Percentiles rank a stretch among this genome's conserved stretches.
Conservation (phyloP, 768 basidiomycete species). For the Lentinula lateritia region DNA sequence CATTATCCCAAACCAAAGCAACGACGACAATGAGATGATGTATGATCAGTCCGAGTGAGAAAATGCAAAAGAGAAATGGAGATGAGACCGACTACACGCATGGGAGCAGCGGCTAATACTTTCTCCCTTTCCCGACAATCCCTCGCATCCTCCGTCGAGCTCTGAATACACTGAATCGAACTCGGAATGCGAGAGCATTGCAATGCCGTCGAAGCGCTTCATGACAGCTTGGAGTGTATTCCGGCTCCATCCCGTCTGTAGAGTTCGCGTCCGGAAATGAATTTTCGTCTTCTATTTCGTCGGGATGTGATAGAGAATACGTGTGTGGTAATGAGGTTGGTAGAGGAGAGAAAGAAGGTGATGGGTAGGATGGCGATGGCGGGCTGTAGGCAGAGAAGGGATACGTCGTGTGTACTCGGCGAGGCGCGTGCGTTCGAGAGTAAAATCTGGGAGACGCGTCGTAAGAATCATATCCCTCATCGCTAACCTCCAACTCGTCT, state of each 20-base stretch:
- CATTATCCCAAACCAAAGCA: not conserved
- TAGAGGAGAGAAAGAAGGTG: not conserved
- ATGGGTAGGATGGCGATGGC: not conserved
- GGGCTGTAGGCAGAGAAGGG: not conserved
- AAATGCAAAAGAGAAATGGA: not conserved
- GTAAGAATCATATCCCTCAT: conserved; percentile 2
- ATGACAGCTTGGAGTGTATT: conserved; percentile 1
- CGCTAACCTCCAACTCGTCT: not conserved
- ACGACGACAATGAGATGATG: not conserved
- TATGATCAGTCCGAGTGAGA: not conserved
- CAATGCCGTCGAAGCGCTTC: not conserved
- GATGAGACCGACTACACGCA: not conserved
- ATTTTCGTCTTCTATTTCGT: not conserved
- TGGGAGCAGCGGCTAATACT: not conserved
- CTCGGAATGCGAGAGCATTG: not conserved
- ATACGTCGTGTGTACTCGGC: not conserved
- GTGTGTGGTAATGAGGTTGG: not conserved
- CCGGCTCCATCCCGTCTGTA: not conserved
- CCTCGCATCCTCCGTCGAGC: not conserved
- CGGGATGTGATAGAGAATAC: not conserved
- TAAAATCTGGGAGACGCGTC: not conserved
- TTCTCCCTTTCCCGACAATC: not conserved
- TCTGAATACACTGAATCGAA: not conserved
- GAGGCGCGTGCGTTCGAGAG: not conserved
- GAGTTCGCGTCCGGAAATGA: not conserved